Evolutionary conservation across 352 stramenopile genomes (phyloP), one percentile per base, ranked within the genome.

Genomic region (Phytophthora ohioensis): DNA sequence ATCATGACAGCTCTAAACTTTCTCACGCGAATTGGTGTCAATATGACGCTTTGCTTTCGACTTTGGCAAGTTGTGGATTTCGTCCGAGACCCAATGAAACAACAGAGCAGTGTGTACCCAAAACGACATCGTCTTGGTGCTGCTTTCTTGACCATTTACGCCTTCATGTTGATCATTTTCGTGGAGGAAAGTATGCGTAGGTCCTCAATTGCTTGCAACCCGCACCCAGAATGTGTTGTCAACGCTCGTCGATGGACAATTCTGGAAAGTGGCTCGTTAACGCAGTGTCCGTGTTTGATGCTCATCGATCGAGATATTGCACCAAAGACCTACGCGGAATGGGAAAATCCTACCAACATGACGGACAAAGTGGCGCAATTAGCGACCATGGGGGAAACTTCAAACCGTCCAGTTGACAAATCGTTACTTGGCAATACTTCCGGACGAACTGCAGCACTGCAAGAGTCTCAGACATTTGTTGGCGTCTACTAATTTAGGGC

Each of bases 271-370:
- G 47, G 52, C 9, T 72, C 48, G 0, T 35, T 72, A 21, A 64
- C 43, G 0, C 64, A 84, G 5, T 87, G 79, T 27, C 79, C 77
- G 7, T 89, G 81, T 27, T 47, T 89, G 3, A 64, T 76, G 2
- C 66, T 80, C 43, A 81, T 86, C 41, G 76, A 85, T 52, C 49
- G 57, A 13, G 46, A 79, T 27, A 49, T 58, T 2, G 72, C 56
- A 0, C 57, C 59, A 3, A 69, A 52, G 5, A 73, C 52, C 9
- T 81, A 58, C 21, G 69, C 73, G 6, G 64, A 73, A 9, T 88
- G 80, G 78, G 21, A 72, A 10, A 38, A 57, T 0, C 76, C 80
- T 4, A 62, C 13, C 0, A 73, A 81, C 27, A 52, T 75, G 45
- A 83, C 64, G 0, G 58, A 84, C 0, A 78, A 76, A 57, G 46